These are phyloP conservation scores for Gossypium ekmanianum DNA, from an alignment of 345 rosid genomes.

Conservation along the genomic window DNA sequence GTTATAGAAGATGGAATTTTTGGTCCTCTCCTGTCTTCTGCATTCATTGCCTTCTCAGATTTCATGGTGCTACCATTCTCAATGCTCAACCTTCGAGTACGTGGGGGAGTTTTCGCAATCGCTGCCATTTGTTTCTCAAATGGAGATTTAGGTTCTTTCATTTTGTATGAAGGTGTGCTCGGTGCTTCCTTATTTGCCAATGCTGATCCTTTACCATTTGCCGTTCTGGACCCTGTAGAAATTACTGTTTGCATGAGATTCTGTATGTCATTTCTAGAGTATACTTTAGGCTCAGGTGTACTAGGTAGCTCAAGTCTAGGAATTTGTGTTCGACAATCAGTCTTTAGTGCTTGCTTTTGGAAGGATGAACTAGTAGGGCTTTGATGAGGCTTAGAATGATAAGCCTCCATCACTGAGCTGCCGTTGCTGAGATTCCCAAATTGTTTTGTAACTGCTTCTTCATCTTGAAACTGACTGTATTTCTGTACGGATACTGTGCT, in stretches of 20 bases:
- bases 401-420: constrained; percentile 28
- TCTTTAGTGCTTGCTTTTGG: constrained; percentile 34
- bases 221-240: constrained; percentile 39
- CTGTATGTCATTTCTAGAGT: constrained; percentile 42
- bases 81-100: constrained; percentile 55
- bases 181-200: constrained; percentile 34
- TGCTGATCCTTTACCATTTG: constrained; percentile 54
- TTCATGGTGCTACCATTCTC: constrained; percentile 50
- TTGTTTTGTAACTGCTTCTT: constrained; percentile 31
- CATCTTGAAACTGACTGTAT: constrained; percentile 30
- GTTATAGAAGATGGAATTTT: constrained; percentile 47
- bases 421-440: constrained; percentile 25
- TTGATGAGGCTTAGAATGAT: constrained; percentile 32
- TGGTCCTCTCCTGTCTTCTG: constrained; percentile 40
- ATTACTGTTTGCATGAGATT: constrained; percentile 28
- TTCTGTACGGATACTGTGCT: constrained; percentile 28
- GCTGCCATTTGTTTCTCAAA: constrained; percentile 29
- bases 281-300: constrained; percentile 50
- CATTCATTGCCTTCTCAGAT: constrained; percentile 30
- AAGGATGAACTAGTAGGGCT: constrained; percentile 57
- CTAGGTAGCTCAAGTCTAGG: constrained; percentile 50
- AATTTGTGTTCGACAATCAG: constrained; percentile 44
- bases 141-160: constrained; percentile 47
- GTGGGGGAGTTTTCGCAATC: constrained; percentile 68
- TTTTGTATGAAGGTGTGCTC: constrained; percentile 25